A percentile compares a stretch with the other conserved stretches of the same genome.
These are phyloP conservation scores for Lagenaria siceraria DNA, from an alignment of 306 rosid species.

Conservation along the genomic window DNA sequence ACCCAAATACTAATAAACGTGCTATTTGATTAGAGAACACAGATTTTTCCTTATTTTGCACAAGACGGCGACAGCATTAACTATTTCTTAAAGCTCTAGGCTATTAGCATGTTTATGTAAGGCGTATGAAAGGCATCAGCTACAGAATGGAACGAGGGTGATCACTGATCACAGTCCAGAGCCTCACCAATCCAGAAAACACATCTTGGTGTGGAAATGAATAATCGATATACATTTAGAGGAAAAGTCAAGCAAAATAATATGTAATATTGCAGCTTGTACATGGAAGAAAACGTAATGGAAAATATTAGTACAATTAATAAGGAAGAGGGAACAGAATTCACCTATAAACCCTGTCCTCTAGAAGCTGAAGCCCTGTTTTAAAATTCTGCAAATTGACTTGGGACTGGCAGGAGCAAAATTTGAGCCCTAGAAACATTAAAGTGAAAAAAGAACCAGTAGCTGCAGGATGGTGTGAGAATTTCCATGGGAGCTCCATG, in stretches of 20 bases:
- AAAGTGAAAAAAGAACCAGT: slow-evolving; percentile 87
- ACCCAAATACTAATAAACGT: no score
- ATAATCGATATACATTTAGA: neutral
- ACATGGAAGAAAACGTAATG: neutral
- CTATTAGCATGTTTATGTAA: neutral
- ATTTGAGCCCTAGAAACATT: slow-evolving; percentile 93
- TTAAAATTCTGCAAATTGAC: slow-evolving; percentile 71
- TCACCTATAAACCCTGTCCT: slow-evolving; percentile 81
- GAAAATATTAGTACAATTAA: neutral
- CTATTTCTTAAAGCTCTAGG: neutral
- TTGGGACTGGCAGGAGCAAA: slow-evolving; percentile 86
- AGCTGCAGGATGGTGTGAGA: slow-evolving; percentile 93
- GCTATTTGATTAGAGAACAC: no score
- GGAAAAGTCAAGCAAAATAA: neutral
- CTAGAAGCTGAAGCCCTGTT: slow-evolving; percentile 80
- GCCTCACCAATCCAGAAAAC: neutral
- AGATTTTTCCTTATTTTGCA: no score
- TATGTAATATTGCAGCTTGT: neutral
- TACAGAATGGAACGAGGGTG: neutral
- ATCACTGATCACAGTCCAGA: neutral
- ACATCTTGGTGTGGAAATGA: neutral
- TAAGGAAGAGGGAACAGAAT: neutral
- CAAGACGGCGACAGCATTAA: neutral
- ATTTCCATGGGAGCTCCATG: slow-evolving; percentile 70
- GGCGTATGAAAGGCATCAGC: neutral